These are phyloP conservation scores for Gossypium rotundifolium DNA, from an alignment of 345 rosid species.

Conservation along the genomic window DNA sequence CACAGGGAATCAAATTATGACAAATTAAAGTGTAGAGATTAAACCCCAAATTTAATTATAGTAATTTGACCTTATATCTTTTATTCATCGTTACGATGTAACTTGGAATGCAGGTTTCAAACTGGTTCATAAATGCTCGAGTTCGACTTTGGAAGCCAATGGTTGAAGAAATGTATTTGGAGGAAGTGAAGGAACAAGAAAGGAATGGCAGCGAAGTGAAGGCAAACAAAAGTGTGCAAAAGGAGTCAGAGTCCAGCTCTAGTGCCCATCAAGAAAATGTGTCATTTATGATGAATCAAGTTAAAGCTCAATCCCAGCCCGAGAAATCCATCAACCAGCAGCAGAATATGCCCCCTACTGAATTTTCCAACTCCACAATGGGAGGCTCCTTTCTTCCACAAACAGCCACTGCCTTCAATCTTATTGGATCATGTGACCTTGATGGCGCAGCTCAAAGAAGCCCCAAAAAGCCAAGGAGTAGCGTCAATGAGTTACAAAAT, in stretches of 20 bases:
- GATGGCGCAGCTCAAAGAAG: constrained; percentile 30
- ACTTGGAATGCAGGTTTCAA: constrained; percentile 41
- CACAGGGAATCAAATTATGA: too few species aligned
- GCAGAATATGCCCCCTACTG: constrained; percentile 8
- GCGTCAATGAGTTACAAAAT: constrained; percentile 21
- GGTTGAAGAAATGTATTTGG: constrained; percentile 77
- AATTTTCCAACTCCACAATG: constrained; percentile 28
- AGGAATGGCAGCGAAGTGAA: constrained; percentile 21
- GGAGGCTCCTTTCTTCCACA: constrained; percentile 25
- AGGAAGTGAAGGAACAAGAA: constrained; percentile 46
- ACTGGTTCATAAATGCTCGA: constrained; percentile 81
- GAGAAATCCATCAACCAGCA: constrained; percentile 17
- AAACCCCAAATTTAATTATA: too few species aligned
- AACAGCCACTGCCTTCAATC: constrained; percentile 27
- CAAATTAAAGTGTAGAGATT: too few species aligned
- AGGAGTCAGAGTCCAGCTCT: constrained; percentile 11
- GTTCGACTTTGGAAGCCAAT: constrained; percentile 88
- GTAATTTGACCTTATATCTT: background rate
- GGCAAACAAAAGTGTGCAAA: constrained; percentile 16
- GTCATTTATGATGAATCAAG: constrained; percentile 19
- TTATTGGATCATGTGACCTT: constrained; percentile 30
- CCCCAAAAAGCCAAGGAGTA: constrained; percentile 35
- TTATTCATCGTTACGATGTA: background rate
- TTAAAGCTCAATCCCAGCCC: constrained; percentile 20
- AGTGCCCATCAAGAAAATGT: constrained; percentile 9